Base-by-base conservation (phyloP, 345 rosid genomes). In the Lepidium didymum region DNA sequence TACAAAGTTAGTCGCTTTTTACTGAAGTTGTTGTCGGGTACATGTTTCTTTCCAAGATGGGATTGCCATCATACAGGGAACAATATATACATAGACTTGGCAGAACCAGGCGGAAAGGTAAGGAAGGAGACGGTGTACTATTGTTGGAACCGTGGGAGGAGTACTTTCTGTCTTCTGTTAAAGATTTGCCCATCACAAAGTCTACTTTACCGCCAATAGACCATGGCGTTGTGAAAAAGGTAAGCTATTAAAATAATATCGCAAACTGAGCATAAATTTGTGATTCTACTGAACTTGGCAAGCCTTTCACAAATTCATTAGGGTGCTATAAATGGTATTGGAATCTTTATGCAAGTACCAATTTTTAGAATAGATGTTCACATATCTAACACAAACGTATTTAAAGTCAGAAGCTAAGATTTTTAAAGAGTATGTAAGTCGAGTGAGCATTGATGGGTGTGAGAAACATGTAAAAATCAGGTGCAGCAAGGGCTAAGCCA, bases 31-130 rank as follows among this genome's bases (percentile, higher is more conserved):
- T 23, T 11, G 49, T 50, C 51, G 13, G 67, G 47, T 31, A 19
- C 36, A 27, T 73, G 31, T 46, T 63, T 41, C 10, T 36, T 40
- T 40, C 19, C 25, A 78, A 91, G 97, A 78, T 87, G 80, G 99
- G 99, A 33, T 41, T 87, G 78, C 99, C 99, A 34, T 68, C 96
- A 54, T 93, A 84, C 71, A 85, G 94, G 77, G 79, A 89, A 70
- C 97, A 95, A 41, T 95, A 95, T 70, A 88, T 95, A 72, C 99
- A 91, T 68, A 78, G 99, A 55, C 92, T 95, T 38, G 96, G 99
- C 36, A 83, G 99, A 79, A 95, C 99, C 1, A 97, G 99, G 27
- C 87, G 97, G 6, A 91, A 80, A 70, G 99, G 97, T 34, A 95
- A 95, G 81, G 90, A 85, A 86, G 99, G 99, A 56, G 79, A 85